Evolutionary conservation across 2,329 filamentous ascomycete species (phyloP).

Genomic region (Microdochium bolleyi): DNA sequence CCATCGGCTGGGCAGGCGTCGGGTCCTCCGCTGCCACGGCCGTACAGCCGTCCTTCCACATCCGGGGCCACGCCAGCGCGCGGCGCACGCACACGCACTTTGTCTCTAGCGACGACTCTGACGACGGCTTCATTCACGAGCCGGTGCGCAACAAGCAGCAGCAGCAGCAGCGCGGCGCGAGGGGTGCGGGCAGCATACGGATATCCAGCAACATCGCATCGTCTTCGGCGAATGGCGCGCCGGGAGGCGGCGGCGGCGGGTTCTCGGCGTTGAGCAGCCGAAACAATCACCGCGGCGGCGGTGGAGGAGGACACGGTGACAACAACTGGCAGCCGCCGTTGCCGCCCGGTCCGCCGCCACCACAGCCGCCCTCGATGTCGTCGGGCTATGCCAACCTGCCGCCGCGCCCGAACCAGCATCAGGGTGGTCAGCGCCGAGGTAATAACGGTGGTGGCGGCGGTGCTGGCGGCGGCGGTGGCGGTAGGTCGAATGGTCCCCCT

Average conservation of each 20-base stretch:
- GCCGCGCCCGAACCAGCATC: conserved; percentile 7
- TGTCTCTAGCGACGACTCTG: conserved; percentile 22
- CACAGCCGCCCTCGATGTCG: conserved; percentile 6
- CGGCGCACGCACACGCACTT: conserved; percentile 19
- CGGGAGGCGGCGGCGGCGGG: conserved; percentile 3
- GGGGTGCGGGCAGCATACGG: conserved; percentile 11
- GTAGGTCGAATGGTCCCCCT: background rate
- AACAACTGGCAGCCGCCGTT: conserved; percentile 13
- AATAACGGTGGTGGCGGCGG: conserved; percentile 1
- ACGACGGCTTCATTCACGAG: conserved; percentile 19
- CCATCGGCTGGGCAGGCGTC: conserved; percentile 23
- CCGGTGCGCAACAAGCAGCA: conserved; percentile 8
- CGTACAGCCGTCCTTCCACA: conserved; percentile 11
- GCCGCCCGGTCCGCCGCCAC: conserved; percentile 14
- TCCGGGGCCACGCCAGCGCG: conserved; percentile 14
- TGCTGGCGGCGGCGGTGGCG: background rate
- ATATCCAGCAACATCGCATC: conserved; percentile 18
- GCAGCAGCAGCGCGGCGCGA: conserved; percentile 3
- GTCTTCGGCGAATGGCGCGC: conserved; percentile 3
- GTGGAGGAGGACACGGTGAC: background rate
- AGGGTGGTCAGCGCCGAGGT: background rate
- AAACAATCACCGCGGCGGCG: background rate
- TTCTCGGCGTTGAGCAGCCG: background rate
- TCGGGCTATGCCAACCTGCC: conserved; percentile 11
- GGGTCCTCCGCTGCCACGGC: background rate